Evolutionary conservation across 129 eudicot genomes (phyloP).

Genomic region (Chrysanthemum lavandulifolium): DNA sequence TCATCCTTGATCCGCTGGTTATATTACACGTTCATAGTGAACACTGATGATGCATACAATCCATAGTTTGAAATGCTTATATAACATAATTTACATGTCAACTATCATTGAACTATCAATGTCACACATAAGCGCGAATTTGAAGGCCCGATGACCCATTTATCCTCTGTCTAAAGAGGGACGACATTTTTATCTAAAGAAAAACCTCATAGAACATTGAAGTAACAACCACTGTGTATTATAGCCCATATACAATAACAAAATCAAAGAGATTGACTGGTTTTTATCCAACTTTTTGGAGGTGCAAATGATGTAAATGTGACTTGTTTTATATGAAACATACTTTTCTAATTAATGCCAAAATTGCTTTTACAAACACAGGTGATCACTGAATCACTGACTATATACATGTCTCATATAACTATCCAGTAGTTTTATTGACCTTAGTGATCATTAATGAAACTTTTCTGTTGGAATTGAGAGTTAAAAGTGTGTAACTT

Average conservation of each 20-base stretch:
- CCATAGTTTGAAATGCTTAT: neutral
- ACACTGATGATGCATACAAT: constrained; percentile 10
- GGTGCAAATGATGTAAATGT: constrained; percentile 1
- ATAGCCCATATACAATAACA: neutral
- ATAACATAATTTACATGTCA: neutral
- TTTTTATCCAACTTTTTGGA: neutral
- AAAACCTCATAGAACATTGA: neutral
- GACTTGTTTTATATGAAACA: neutral
- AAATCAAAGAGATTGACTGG: neutral
- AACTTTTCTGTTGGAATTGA: neutral
- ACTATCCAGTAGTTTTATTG: constrained; percentile 9
- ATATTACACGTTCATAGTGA: neutral
- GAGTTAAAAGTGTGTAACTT: neutral
- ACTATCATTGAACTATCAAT: no score
- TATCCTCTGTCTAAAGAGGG: neutral
- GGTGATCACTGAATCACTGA: no score
- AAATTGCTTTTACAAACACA: neutral
- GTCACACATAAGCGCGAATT: no score
- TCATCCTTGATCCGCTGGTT: no score
- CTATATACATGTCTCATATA: no score
- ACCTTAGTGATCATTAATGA: neutral
- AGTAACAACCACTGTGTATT: neutral
- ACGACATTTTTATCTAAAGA: neutral
- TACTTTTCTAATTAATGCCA: neutral
- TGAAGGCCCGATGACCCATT: no score